These are phyloP conservation scores for Fragaria vesca DNA, from an alignment of 306 rosid genomes.

Conservation along the genomic window DNA sequence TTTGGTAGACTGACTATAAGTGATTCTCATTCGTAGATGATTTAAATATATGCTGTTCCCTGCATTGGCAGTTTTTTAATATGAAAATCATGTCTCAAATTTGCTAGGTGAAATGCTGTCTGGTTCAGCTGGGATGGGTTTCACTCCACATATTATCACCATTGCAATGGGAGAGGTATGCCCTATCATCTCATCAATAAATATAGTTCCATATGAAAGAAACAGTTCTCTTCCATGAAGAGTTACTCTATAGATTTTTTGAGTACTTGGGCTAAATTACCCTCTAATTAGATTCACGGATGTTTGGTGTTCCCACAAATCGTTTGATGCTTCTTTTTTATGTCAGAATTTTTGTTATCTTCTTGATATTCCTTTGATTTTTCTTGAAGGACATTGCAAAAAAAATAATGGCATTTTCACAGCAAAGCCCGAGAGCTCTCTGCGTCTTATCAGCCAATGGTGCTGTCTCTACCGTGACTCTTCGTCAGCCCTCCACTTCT, in stretches of 20 bases:
- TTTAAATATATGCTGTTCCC: constrained; percentile 4
- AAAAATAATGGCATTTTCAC: constrained; percentile 87
- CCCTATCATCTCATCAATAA: constrained; percentile 10
- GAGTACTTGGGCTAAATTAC: neutral
- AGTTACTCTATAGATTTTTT: neutral
- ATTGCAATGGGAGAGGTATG: constrained; percentile 87
- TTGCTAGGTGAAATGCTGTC: constrained; percentile 74
- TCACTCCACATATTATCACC: constrained; percentile 86
- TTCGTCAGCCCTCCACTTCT: constrained; percentile 81
- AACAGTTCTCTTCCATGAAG: neutral
- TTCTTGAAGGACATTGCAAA: constrained; percentile 71
- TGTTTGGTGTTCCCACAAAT: neutral
- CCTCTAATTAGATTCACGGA: neutral
- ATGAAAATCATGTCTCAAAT: constrained; percentile 28
- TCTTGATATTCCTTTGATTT: neutral
- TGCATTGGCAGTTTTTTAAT: constrained; percentile 11
- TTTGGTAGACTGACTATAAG: neutral
- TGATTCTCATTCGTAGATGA: neutral
- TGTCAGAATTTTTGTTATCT: neutral
- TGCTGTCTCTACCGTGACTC: constrained; percentile 87
- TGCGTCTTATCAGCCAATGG: constrained; percentile 90
- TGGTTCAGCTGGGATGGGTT: constrained; percentile 90
- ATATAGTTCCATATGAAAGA: neutral
- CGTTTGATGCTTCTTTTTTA: neutral
- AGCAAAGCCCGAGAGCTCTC: constrained; percentile 81